These are phyloP conservation scores for Phytophthora pisi DNA, from an alignment of 352 stramenopile genomes.

Conservation along the genomic window DNA sequence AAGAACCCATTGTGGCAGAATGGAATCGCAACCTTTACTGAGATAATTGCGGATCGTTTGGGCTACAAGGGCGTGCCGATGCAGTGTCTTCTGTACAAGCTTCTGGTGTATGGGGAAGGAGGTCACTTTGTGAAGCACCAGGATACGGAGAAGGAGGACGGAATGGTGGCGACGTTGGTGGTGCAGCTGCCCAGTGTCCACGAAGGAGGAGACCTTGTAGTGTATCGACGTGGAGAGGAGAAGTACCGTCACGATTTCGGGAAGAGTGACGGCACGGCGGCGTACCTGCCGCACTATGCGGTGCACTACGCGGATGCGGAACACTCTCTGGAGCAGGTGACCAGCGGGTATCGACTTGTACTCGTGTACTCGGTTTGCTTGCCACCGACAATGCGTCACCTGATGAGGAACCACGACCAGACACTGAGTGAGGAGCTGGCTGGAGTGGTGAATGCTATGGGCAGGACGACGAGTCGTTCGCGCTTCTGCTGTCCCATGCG, in stretches of 20 bases:
- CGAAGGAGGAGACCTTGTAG: conserved; percentile 25
- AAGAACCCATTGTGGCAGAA: conserved; percentile 12
- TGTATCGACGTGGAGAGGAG: conserved; percentile 14
- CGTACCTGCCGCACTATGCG: conserved; percentile 13
- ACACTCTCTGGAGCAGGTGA: conserved; percentile 18
- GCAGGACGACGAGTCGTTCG: conserved; percentile 33
- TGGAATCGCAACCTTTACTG: conserved; percentile 6
- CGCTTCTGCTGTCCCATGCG: conserved; percentile 16
- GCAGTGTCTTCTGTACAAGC: conserved; percentile 42
- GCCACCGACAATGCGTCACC: conserved; percentile 6
- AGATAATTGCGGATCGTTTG: conserved; percentile 2
- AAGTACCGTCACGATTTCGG: conserved; percentile 29
- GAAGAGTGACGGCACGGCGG: conserved; percentile 1
- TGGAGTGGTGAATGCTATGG: neutral
- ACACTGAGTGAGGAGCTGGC: neutral
- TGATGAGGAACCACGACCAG: conserved; percentile 7
- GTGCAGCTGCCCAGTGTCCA: conserved; percentile 34
- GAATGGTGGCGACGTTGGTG: conserved; percentile 54
- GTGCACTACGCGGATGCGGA: conserved; percentile 23
- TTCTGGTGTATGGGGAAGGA: conserved; percentile 51
- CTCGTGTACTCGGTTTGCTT: conserved; percentile 29
- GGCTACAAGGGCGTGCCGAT: conserved; percentile 15
- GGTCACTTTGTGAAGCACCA: conserved; percentile 50
- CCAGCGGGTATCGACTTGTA: conserved; percentile 17
- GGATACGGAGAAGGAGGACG: conserved; percentile 51